Conservation (phyloP, 2,329 filamentous ascomycete species). For the Dichotomopilus funicola region DNA sequence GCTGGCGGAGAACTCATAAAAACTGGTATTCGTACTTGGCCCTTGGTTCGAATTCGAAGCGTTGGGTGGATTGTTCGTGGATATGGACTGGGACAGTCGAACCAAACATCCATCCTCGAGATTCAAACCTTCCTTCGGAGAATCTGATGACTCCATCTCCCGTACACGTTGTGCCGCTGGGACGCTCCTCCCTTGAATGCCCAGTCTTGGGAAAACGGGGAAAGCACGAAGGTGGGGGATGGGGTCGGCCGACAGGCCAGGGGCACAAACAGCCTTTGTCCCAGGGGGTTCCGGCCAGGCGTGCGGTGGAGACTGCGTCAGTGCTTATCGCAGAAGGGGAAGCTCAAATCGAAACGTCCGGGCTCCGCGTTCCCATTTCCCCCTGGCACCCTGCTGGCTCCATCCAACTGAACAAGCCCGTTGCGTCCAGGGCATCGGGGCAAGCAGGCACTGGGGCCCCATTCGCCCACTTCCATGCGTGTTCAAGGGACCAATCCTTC, state of each 20-base stretch:
- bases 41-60: too few relatives aligned
- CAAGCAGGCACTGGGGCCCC: too few relatives aligned
- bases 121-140: too few relatives aligned
- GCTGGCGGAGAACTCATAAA: too few relatives aligned
- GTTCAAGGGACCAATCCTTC: too few relatives aligned
- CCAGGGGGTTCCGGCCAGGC: neutral
- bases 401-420: neutral
- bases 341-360: neutral
- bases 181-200: neutral
- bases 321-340: constrained; percentile 1
- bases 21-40: too few relatives aligned
- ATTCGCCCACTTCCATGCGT: too few relatives aligned
- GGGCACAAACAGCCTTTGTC: neutral
- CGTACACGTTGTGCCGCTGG: too few relatives aligned
- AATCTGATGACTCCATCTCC: too few relatives aligned
- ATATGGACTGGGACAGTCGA: neutral
- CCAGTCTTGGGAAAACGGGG: neutral
- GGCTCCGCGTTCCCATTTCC: neutral
- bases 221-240: neutral
- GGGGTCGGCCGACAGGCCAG: neutral
- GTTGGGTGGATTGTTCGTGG: too few relatives aligned
- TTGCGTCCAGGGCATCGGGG: too few relatives aligned
- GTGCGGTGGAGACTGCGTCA: constrained; percentile 1
- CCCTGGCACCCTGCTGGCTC: neutral
- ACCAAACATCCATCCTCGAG: neutral